phyloP scores from a whole-genome alignment of 306 rosid species.

The Lathyrus sativus region DNA sequence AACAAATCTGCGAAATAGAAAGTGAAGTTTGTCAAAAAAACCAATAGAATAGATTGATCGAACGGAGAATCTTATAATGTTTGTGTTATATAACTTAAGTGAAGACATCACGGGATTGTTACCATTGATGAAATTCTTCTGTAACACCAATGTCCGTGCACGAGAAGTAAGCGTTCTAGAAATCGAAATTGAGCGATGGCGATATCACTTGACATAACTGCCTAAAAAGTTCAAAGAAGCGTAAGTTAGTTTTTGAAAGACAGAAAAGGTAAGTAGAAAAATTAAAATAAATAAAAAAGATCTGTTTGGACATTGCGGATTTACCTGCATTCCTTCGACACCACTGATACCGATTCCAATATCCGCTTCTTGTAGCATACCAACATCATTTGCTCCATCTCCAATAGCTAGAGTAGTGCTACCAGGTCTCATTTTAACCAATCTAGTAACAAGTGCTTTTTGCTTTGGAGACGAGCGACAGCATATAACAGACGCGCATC shows the following conservation, averaged over 20 bases:
- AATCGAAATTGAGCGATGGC: conserved; percentile 94
- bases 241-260: too few species aligned
- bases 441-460: conserved; percentile 89
- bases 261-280: too few species aligned
- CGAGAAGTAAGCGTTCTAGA: conserved; percentile 91
- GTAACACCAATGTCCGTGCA: conserved; percentile 99
- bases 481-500: conserved; percentile 97
- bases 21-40: conserved; percentile 37
- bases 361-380: conserved; percentile 99
- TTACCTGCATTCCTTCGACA: conserved; percentile 89
- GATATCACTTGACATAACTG: conserved; percentile 97
- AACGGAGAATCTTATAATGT: neutral
- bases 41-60: too few species aligned
- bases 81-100: neutral
- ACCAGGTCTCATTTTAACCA: conserved; percentile 75
- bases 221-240: conserved; percentile 35
- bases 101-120: conserved; percentile 37
- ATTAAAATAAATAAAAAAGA: too few species aligned
- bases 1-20: conserved; percentile 71
- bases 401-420: conserved; percentile 91
- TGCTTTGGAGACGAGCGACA: conserved; percentile 99
- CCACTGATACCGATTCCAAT: conserved; percentile 97
- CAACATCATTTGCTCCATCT: conserved; percentile 99
- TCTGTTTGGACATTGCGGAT: too few species aligned
- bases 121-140: conserved; percentile 98